Evolutionary conservation across 257 asterid genomes (phyloP).

Genomic region (Solanum sejunctum): DNA sequence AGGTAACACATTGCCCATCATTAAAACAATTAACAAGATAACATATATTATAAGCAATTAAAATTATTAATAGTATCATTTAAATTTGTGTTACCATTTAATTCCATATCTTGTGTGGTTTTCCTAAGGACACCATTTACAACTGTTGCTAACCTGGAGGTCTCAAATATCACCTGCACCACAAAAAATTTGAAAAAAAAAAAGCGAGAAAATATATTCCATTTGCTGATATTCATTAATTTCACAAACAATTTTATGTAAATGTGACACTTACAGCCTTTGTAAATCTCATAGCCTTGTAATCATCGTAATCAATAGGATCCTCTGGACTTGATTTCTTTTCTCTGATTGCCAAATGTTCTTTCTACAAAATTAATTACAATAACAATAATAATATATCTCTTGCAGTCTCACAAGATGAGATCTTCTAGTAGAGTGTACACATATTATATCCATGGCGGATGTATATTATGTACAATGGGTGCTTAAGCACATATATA

Average conservation of each 20-base stretch:
- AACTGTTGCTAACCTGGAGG: constrained; percentile 54
- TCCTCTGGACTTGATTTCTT: constrained; percentile 23
- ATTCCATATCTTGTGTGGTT: constrained; percentile 39
- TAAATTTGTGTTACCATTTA: constrained; percentile 36
- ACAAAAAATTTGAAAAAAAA: background rate
- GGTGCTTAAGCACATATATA: no score
- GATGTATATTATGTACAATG: no score
- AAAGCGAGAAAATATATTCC: background rate
- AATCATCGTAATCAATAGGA: constrained; percentile 50
- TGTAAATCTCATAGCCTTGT: constrained; percentile 54
- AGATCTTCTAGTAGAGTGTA: background rate
- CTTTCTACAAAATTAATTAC: constrained; percentile 29
- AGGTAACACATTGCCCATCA: background rate
- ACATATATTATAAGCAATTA: background rate
- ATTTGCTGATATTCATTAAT: background rate
- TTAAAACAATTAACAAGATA: background rate
- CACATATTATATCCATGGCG: no score
- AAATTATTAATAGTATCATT: background rate
- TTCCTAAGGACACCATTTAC: constrained; percentile 59
- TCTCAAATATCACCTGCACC: constrained; percentile 47
- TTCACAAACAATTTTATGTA: background rate
- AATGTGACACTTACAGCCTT: constrained; percentile 41
- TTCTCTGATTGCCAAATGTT: constrained; percentile 37
- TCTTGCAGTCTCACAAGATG: background rate
- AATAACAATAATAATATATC: background rate